Evolutionary conservation across 345 rosid species (phyloP).

Genomic region (Cardamine chenopodiifolia): DNA sequence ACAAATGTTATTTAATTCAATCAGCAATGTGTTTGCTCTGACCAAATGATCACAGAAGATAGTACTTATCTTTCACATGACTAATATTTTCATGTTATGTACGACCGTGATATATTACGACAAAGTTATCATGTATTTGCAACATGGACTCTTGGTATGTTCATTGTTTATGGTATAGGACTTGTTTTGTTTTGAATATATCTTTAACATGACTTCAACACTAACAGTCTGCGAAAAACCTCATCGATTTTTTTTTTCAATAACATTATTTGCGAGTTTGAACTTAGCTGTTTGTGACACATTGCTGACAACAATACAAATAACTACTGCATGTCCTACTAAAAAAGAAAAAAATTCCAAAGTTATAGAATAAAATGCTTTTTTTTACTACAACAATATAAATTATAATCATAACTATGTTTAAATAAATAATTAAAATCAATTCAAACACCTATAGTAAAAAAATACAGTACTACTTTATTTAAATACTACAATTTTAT

Average conservation of each 20-base stretch:
- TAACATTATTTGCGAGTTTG: background rate
- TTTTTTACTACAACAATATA: too few species aligned
- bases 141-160: constrained; percentile 18
- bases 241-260: background rate
- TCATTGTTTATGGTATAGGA: background rate
- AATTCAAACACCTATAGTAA: background rate
- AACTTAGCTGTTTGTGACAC: background rate
- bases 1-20: background rate
- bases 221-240: background rate
- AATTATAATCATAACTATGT: too few species aligned
- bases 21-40: background rate
- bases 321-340: background rate
- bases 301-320: background rate
- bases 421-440: background rate
- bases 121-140: constrained; percentile 18
- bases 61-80: constrained; percentile 27
- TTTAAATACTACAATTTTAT: background rate
- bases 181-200: background rate
- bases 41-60: constrained; percentile 14
- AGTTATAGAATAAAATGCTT: too few species aligned
- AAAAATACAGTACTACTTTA: background rate
- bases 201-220: background rate
- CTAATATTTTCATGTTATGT: constrained; percentile 4
- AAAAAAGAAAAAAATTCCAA: background rate
- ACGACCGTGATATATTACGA: constrained; percentile 32